Evolutionary conservation across 177 flowering plant species (phyloP).

Genomic region (Vitis hybrid): DNA sequence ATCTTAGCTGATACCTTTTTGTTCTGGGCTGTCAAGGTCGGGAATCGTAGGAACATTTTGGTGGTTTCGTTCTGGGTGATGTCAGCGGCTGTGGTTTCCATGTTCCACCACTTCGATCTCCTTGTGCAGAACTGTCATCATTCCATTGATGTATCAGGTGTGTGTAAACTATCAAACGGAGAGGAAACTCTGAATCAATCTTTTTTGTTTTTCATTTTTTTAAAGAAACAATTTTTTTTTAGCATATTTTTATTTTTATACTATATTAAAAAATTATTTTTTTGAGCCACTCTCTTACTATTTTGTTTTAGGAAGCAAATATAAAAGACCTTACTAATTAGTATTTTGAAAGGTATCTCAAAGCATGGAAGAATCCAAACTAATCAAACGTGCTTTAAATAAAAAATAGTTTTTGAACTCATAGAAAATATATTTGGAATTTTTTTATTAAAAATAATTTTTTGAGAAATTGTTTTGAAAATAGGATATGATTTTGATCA

Average conservation of each 20-base stretch:
- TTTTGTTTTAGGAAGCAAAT: too few species aligned
- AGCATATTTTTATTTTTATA: not conserved
- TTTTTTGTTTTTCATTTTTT: not conserved
- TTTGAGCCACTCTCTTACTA: too few species aligned
- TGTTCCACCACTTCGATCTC: conserved; percentile 19
- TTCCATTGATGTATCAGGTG: conserved; percentile 21
- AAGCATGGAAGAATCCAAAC: not conserved
- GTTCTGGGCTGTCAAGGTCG: conserved; percentile 17
- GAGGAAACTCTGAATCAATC: not conserved
- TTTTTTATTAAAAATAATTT: too few species aligned
- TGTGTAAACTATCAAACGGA: not conserved
- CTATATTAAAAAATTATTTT: too few species aligned
- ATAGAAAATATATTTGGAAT: too few species aligned
- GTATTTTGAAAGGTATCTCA: not conserved
- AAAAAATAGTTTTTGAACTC: too few species aligned
- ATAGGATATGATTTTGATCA: too few species aligned
- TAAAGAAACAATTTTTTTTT: not conserved
- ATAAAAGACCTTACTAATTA: too few species aligned
- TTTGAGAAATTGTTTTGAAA: too few species aligned
- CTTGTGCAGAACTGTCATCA: conserved; percentile 12
- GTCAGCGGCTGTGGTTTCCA: conserved; percentile 25
- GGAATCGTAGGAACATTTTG: conserved; percentile 30
- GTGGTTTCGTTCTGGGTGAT: conserved; percentile 25
- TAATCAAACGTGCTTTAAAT: too few species aligned
- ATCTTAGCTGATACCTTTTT: conserved; percentile 22